These are phyloP conservation scores for Bretschneidera sinensis DNA, from an alignment of 345 rosid genomes.

Conservation along the genomic window DNA sequence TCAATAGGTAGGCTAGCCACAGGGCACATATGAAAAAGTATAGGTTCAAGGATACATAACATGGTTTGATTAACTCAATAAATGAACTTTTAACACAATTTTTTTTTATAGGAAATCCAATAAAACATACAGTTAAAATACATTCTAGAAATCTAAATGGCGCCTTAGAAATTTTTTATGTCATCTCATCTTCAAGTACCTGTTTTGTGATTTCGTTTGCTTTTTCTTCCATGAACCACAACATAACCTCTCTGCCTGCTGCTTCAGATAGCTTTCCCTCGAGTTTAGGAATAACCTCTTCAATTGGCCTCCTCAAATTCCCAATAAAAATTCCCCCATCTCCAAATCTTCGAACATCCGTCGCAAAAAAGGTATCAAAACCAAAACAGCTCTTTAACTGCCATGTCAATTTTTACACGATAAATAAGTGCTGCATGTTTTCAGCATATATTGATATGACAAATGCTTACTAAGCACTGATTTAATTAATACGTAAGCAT, in stretches of 20 bases:
- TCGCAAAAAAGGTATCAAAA: slow-evolving; percentile 80
- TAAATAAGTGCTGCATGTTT: neutral
- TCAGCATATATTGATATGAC: too few species aligned
- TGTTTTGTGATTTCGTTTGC: slow-evolving; percentile 77
- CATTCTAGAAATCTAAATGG: too few species aligned
- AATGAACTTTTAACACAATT: neutral
- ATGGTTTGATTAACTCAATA: neutral
- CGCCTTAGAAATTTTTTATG: neutral
- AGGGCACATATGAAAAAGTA: too few species aligned
- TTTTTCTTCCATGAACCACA: slow-evolving; percentile 97
- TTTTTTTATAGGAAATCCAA: neutral
- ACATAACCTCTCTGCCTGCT: slow-evolving; percentile 73
- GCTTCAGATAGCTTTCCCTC: slow-evolving; percentile 85
- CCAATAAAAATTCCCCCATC: slow-evolving; percentile 95
- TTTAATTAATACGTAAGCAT: neutral
- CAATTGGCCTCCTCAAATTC: slow-evolving; percentile 71
- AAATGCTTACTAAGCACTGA: neutral
- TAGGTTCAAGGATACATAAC: too few species aligned
- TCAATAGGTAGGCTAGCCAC: too few species aligned
- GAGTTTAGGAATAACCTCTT: slow-evolving; percentile 70
- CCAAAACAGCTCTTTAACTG: slow-evolving; percentile 91
- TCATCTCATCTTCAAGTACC: slow-evolving; percentile 28
- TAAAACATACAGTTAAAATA: neutral
- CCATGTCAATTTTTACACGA: slow-evolving; percentile 19
- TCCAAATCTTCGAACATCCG: slow-evolving; percentile 89